phyloP scores from a whole-genome alignment of 164 flowering plant species.

The Umbilicus rupestris region DNA sequence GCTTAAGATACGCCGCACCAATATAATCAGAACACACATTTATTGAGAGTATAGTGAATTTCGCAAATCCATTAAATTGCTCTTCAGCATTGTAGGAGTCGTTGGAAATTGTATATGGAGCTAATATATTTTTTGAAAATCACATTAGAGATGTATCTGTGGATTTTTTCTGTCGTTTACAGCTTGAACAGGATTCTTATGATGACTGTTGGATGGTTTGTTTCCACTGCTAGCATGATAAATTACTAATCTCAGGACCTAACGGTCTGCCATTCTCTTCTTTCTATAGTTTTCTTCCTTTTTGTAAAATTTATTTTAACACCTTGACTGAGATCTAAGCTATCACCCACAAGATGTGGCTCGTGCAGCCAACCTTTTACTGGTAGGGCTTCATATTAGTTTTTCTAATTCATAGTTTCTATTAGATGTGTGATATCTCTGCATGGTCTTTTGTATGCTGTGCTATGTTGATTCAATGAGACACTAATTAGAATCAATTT shows the following conservation, averaged over 20 bases:
- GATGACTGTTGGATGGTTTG: not conserved
- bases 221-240: not conserved
- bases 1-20: not conserved
- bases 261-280: not conserved
- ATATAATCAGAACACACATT: not conserved
- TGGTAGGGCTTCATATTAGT: conserved; percentile 36
- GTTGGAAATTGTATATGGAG: not conserved
- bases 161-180: not conserved
- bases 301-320: conserved; percentile 6
- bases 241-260: not conserved
- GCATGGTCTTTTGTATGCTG: not conserved
- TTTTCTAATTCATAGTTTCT: not conserved
- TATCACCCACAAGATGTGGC: conserved; percentile 91
- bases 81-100: not conserved
- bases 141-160: not conserved
- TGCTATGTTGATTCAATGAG: not conserved
- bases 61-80: not conserved
- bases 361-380: conserved; percentile 74
- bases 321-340: conserved; percentile 59
- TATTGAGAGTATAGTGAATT: not conserved
- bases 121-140: not conserved
- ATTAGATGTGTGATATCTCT: not conserved
- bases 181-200: not conserved
- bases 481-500: not conserved
- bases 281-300: not conserved